Evolutionary conservation across 2,329 filamentous ascomycete species (phyloP).

Genomic region (Leptographium radiaticola): DNA sequence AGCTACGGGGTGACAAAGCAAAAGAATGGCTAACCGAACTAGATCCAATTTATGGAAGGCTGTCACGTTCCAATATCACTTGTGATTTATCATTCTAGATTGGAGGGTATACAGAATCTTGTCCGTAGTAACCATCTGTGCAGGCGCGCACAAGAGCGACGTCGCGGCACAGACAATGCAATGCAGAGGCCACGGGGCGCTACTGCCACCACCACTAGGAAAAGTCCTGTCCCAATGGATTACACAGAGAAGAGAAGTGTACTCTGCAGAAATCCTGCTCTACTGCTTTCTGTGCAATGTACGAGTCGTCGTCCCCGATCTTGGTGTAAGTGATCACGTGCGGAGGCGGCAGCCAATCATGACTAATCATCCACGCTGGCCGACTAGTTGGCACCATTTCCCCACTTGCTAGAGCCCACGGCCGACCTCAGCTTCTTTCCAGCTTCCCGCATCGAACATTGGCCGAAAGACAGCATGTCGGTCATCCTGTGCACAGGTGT

Average conservation of each 20-base stretch:
- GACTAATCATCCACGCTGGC: not conserved
- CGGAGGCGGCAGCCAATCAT: not conserved
- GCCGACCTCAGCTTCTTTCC: not conserved
- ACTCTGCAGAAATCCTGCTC: not conserved
- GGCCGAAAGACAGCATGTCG: constrained; percentile 30
- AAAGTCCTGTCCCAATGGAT: no score
- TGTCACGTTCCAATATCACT: not conserved
- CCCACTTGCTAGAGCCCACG: not conserved
- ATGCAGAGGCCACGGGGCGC: not conserved
- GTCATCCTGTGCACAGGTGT: constrained; percentile 51
- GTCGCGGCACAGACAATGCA: not conserved
- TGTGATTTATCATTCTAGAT: not conserved
- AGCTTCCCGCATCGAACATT: constrained; percentile 1
- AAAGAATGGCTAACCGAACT: no score
- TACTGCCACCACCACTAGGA: not conserved
- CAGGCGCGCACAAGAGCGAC: not conserved
- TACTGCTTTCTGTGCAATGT: not conserved
- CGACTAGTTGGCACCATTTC: not conserved
- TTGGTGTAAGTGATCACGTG: constrained; percentile 2
- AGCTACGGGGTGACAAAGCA: not conserved
- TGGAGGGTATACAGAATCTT: not conserved
- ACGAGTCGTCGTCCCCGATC: not conserved
- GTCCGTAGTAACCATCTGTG: not conserved
- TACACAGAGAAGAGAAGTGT: not conserved
- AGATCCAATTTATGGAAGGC: not conserved